A percentile compares a stretch with the other conserved stretches of the same genome.
Conservation (phyloP, 208 protist genomes). For the Wallacemonas sp. region DNA sequence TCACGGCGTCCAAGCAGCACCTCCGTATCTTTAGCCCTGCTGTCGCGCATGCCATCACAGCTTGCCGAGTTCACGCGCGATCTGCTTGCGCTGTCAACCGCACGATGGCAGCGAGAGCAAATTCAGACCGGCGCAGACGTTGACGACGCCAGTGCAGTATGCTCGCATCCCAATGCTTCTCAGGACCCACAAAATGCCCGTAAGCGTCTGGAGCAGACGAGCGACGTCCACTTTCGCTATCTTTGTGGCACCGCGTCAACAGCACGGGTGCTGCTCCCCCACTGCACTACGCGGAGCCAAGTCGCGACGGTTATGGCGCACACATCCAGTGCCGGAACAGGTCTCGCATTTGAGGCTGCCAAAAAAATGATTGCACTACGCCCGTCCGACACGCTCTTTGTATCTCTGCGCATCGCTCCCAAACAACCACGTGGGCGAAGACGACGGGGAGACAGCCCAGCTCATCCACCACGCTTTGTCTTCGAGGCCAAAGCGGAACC, state of each 20-base stretch:
- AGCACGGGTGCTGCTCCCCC: conserved; percentile 31
- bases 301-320: conserved; percentile 45
- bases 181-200: too few species aligned
- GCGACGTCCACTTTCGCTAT: conserved; percentile 24
- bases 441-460: neutral
- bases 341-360: conserved; percentile 29
- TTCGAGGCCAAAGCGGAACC: conserved; percentile 1
- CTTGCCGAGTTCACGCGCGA: neutral
- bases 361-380: conserved; percentile 6
- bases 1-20: too few species aligned
- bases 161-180: too few species aligned
- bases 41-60: neutral
- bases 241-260: conserved; percentile 39
- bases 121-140: conserved; percentile 41
- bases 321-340: conserved; percentile 23
- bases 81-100: neutral
- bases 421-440: neutral
- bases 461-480: neutral
- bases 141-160: too few species aligned
- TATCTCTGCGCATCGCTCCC: conserved; percentile 20
- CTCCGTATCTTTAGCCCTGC: too few species aligned
- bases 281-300: conserved; percentile 39
- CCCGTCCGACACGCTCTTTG: conserved; percentile 19
- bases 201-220: neutral
- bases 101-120: conserved; percentile 15